Conservation (phyloP, 208 protist genomes). For the Crithidia acanthocephali region DNA sequence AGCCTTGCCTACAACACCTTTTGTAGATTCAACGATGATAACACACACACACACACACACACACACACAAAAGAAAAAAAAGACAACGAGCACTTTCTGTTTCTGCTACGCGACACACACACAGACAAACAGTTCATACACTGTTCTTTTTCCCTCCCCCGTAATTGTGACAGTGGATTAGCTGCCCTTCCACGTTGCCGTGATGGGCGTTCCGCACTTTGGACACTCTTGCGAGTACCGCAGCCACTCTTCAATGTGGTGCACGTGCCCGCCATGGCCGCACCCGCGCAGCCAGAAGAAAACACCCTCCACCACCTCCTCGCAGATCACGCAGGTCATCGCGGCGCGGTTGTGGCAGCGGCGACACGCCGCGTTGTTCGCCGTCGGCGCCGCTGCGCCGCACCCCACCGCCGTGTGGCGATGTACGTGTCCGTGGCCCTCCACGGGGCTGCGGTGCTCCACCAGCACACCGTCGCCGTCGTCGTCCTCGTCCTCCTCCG, state of each 20-base stretch:
- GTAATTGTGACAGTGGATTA: neutral
- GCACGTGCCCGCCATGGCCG: slow-evolving; percentile 82
- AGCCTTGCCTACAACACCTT: too few relatives aligned
- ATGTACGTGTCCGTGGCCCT: slow-evolving; percentile 8
- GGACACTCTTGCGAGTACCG: slow-evolving; percentile 71
- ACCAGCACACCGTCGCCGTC: neutral
- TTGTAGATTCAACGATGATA: too few relatives aligned
- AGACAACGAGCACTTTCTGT: too few relatives aligned
- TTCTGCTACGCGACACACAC: too few relatives aligned
- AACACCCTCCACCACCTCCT: slow-evolving; percentile 84
- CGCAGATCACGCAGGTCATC: slow-evolving; percentile 84
- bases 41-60: neutral
- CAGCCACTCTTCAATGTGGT: slow-evolving; percentile 87
- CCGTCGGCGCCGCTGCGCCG: slow-evolving; percentile 4
- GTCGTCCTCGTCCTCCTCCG: neutral
- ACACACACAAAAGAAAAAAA: slow-evolving; percentile 18
- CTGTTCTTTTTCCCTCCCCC: neutral
- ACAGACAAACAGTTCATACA: slow-evolving; percentile 3
- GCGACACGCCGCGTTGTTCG: slow-evolving; percentile 68
- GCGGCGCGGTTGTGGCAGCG: slow-evolving; percentile 43
- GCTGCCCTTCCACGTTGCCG: slow-evolving; percentile 34
- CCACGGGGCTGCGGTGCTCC: slow-evolving; percentile 2
- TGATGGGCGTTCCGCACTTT: slow-evolving; percentile 64
- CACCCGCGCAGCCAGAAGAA: slow-evolving; percentile 84
- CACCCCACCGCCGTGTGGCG: slow-evolving; percentile 24